Evolutionary conservation across 1,284 basidiomycete genomes (phyloP).

Genomic region (Sphaerobolus stellatus): DNA sequence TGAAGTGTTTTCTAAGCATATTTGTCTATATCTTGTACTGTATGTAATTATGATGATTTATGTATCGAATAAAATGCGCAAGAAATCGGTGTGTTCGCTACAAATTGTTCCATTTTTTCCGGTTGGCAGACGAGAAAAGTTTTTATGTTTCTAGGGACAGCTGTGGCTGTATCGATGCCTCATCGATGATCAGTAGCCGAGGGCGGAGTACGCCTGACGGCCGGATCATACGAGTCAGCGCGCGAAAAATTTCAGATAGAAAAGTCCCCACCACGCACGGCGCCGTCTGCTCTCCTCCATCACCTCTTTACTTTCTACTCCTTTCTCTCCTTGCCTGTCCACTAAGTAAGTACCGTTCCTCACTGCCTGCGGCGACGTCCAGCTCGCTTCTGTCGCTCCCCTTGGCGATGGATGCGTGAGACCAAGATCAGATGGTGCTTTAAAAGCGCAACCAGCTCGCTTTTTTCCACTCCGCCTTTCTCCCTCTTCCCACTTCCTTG

Average conservation of each 20-base stretch:
- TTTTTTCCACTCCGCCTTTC: constrained; percentile 13
- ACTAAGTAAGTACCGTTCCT: constrained; percentile 46
- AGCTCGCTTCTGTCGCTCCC: constrained; percentile 5
- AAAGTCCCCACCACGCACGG: constrained; percentile 32
- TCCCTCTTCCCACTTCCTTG: constrained; percentile 16
- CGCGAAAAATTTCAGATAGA: constrained; percentile 12
- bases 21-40: no score
- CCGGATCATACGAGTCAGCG: constrained; percentile 5
- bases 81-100: no score
- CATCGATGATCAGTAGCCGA: not conserved
- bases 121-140: no score
- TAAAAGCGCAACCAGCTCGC: constrained; percentile 1
- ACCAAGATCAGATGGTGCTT: constrained; percentile 10
- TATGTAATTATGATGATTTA: no score
- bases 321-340: constrained; percentile 36
- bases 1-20: no score
- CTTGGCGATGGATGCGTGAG: constrained; percentile 17
- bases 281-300: constrained; percentile 47
- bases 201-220: constrained; percentile 5
- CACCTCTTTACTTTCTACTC: constrained; percentile 47
- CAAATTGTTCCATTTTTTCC: no score
- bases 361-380: constrained; percentile 11
- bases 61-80: no score
- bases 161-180: no score
- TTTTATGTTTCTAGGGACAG: no score